These are phyloP conservation scores for Pascua sp. DNA, from an alignment of 1,284 basidiomycete genomes.

Conservation along the genomic window DNA sequence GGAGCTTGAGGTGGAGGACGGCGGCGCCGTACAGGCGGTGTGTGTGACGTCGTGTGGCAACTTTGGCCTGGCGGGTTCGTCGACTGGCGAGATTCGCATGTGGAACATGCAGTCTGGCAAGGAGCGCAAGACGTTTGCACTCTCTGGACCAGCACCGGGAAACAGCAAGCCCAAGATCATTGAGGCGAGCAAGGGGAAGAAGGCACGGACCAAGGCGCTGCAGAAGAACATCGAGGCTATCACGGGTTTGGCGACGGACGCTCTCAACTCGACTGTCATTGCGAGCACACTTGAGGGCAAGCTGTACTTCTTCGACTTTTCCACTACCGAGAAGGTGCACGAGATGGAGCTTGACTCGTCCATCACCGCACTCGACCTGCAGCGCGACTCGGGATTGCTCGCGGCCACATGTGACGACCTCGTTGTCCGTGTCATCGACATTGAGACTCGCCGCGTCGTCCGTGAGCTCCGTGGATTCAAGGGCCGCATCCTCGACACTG, in stretches of 20 bases:
- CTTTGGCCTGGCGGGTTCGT: slow-evolving; percentile 81
- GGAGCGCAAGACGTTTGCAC: slow-evolving; percentile 68
- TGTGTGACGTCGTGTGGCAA: slow-evolving; percentile 94
- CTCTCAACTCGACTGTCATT: slow-evolving; percentile 75
- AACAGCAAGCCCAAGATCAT: slow-evolving; percentile 51
- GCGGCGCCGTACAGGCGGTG: slow-evolving; percentile 60
- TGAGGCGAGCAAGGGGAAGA: slow-evolving; percentile 24
- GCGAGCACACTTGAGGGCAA: slow-evolving; percentile 84
- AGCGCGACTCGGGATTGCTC: slow-evolving; percentile 82
- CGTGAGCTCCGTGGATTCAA: slow-evolving; percentile 79
- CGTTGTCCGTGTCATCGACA: slow-evolving; percentile 78
- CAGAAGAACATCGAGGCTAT: slow-evolving; percentile 60
- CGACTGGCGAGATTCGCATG: slow-evolving; percentile 73
- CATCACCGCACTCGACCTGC: slow-evolving; percentile 68
- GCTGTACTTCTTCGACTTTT: slow-evolving; percentile 93
- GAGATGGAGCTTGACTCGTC: slow-evolving; percentile 66
- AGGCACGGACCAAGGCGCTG: slow-evolving; percentile 43
- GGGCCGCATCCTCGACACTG: slow-evolving; percentile 75
- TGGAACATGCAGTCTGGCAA: slow-evolving; percentile 97
- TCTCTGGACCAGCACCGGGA: slow-evolving; percentile 59
- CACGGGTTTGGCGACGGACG: slow-evolving; percentile 80
- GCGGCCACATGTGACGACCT: slow-evolving; percentile 82
- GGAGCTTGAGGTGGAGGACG: slow-evolving; percentile 52
- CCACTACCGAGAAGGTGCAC: slow-evolving; percentile 68
- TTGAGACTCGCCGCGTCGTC: slow-evolving; percentile 82